Percentiles rank a stretch among this genome's conserved stretches.
These are phyloP conservation scores for Aurinia saxatilis DNA, from an alignment of 345 rosid species.

Conservation along the genomic window DNA sequence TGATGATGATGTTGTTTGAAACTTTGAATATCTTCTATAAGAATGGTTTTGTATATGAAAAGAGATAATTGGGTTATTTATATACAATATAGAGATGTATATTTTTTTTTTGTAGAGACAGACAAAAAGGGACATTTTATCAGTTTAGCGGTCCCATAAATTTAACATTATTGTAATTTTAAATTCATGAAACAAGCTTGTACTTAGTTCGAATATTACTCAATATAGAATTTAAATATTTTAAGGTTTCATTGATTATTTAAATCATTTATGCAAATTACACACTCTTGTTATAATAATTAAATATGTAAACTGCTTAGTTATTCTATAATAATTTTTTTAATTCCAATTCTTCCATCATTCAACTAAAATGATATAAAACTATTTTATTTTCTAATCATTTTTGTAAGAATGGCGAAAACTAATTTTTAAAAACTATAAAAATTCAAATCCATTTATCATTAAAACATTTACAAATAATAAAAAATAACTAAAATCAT, in stretches of 20 bases:
- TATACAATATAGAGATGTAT: background rate
- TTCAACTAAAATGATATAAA: too few species aligned
- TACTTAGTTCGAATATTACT: background rate
- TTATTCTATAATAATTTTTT: too few species aligned
- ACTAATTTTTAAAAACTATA: too few species aligned
- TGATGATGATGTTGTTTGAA: background rate
- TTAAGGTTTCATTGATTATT: background rate
- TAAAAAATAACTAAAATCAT: too few species aligned
- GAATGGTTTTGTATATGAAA: slow-evolving; percentile 9
- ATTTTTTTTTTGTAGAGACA: slow-evolving; percentile 8
- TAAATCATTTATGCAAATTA: background rate
- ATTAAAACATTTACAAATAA: too few species aligned
- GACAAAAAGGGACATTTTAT: slow-evolving; percentile 68
- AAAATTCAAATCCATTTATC: too few species aligned
- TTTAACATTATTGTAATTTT: background rate
- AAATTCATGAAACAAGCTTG: background rate
- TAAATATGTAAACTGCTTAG: too few species aligned
- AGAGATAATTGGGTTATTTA: slow-evolving; percentile 9
- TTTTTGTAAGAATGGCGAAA: too few species aligned
- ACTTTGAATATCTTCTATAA: slow-evolving; percentile 1
- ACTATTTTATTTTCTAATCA: too few species aligned
- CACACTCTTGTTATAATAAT: too few species aligned
- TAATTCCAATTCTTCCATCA: too few species aligned
- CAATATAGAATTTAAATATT: background rate
- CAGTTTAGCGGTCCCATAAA: slow-evolving; percentile 42